Evolutionary conservation across 352 stramenopile genomes (phyloP).

Genomic region (Pythium periplocum): DNA sequence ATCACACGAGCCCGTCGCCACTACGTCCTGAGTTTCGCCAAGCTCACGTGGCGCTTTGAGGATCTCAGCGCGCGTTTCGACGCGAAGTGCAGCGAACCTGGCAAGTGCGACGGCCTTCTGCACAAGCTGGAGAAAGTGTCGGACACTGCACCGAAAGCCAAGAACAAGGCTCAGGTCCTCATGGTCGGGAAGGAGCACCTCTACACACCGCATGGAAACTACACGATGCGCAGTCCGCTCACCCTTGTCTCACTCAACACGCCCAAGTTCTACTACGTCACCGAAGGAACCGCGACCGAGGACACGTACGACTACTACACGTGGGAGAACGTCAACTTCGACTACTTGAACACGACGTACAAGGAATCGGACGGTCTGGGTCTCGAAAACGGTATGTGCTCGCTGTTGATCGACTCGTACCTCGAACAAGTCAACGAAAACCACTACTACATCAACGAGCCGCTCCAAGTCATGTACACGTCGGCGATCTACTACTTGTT

Average conservation of each 20-base stretch:
- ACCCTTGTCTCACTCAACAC: constrained; percentile 8
- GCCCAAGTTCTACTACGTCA: constrained; percentile 5
- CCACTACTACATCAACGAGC: constrained; percentile 36
- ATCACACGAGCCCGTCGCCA: constrained; percentile 6
- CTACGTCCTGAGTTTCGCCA: constrained; percentile 3
- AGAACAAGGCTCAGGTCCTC: constrained; percentile 2
- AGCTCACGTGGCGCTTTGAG: constrained; percentile 10
- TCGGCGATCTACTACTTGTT: constrained; percentile 48
- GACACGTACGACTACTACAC: constrained; percentile 4
- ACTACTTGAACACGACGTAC: constrained; percentile 3
- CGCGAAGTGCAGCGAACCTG: constrained; percentile 1
- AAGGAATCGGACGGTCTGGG: background rate
- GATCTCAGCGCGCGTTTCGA: constrained; percentile 7
- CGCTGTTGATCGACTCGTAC: constrained; percentile 36
- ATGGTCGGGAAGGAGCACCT: constrained; percentile 5
- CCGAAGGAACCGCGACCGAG: background rate
- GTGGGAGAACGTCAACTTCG: constrained; percentile 12
- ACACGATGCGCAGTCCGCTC: constrained; percentile 1
- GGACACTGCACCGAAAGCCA: background rate
- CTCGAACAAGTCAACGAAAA: constrained; percentile 36
- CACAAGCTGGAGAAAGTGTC: background rate
- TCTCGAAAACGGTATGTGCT: constrained; percentile 15
- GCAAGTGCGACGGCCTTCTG: constrained; percentile 6
- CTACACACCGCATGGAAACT: background rate
- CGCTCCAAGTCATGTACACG: constrained; percentile 38